phyloP scores from a whole-genome alignment of 495 filamentous ascomycete genomes.

The Penicillium lividum region DNA sequence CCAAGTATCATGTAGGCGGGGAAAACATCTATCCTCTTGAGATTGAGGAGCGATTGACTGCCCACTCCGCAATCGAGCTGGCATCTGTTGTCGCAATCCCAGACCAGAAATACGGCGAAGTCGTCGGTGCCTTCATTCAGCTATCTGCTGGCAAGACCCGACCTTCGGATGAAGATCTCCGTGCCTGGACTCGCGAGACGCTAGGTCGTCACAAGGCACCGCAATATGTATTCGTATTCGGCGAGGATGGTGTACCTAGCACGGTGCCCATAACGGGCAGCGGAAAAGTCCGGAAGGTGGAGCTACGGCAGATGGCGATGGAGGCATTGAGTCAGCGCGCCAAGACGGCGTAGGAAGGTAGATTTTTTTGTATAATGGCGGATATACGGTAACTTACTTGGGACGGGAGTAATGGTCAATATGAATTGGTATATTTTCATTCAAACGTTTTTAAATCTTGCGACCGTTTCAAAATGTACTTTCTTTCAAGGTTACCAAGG shows the following conservation, averaged over 20 bases:
- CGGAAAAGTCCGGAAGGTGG: constrained; percentile 70
- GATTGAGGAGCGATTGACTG: constrained; percentile 65
- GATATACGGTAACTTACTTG: not conserved
- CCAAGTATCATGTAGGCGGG: constrained; percentile 42
- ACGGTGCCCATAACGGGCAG: constrained; percentile 66
- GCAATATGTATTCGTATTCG: constrained; percentile 64
- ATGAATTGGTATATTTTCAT: too few species aligned
- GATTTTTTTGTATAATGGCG: not conserved
- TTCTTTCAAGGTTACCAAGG: too few species aligned
- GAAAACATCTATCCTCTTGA: constrained; percentile 82
- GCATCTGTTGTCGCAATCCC: constrained; percentile 66
- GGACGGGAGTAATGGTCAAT: too few species aligned
- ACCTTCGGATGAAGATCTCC: constrained; percentile 51
- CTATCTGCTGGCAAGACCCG: constrained; percentile 28
- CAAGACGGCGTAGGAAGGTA: not conserved
- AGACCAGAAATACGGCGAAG: constrained; percentile 65
- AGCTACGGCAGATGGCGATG: constrained; percentile 59
- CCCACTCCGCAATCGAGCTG: constrained; percentile 54
- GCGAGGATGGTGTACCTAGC: constrained; percentile 56
- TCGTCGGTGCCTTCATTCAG: constrained; percentile 62
- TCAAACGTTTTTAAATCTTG: too few species aligned
- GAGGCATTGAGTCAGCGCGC: constrained; percentile 39
- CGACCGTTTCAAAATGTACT: too few species aligned
- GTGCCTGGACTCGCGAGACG: constrained; percentile 59
- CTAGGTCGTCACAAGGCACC: constrained; percentile 70